Evolutionary conservation across 371 early-diverging fungal species (phyloP).

Genomic region (Coemansia sp.): DNA sequence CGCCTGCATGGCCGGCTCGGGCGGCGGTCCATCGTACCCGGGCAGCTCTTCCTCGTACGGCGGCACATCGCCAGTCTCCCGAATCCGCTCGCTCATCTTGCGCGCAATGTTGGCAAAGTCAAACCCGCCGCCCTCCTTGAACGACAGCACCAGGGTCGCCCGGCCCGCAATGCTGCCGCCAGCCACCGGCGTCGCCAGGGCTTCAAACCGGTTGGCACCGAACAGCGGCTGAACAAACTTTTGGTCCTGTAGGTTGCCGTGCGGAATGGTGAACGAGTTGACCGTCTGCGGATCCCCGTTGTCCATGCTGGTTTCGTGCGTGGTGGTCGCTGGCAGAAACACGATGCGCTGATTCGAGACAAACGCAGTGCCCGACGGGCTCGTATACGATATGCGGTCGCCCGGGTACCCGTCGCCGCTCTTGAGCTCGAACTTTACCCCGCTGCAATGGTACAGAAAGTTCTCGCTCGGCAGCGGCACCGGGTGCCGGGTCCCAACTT

Average conservation of each 20-base stretch:
- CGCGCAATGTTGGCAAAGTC: constrained; percentile 38
- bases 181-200: constrained; percentile 12
- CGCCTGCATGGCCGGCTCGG: background rate
- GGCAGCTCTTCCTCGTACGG: constrained; percentile 38
- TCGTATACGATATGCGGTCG: constrained; percentile 8
- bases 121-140: constrained; percentile 49
- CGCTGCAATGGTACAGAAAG: constrained; percentile 48
- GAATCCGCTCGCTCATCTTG: constrained; percentile 33
- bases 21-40: constrained; percentile 16
- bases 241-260: constrained; percentile 17
- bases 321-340: constrained; percentile 25
- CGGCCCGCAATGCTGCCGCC: constrained; percentile 17
- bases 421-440: constrained; percentile 41
- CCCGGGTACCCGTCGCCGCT: constrained; percentile 42
- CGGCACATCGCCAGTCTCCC: constrained; percentile 32
- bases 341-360: constrained; percentile 47
- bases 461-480: constrained; percentile 41
- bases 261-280: constrained; percentile 42
- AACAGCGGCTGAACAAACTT: constrained; percentile 43
- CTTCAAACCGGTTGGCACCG: constrained; percentile 38
- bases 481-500: constrained; percentile 34
- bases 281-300: background rate
- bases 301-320: constrained; percentile 24
- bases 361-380: constrained; percentile 37
- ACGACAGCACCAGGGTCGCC: constrained; percentile 21